Conservation (phyloP, 441 rosid species). For the Brassica hybrid region DNA sequence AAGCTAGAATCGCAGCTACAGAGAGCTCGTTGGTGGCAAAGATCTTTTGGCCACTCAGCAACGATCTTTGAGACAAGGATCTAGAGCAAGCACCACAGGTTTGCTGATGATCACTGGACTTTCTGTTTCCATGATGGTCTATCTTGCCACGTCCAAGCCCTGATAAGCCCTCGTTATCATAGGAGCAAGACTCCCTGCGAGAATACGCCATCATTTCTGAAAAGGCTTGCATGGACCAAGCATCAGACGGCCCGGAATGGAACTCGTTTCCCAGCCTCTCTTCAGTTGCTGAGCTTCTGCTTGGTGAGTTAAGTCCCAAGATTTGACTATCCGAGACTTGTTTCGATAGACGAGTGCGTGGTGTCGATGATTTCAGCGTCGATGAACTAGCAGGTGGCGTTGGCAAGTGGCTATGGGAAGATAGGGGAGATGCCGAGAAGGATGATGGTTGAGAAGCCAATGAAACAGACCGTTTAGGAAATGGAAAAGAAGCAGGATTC, state of each 20-base stretch:
- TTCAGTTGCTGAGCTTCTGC: conserved; percentile 51
- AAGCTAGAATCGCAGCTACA: conserved; percentile 68
- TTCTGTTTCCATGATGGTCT: conserved; percentile 46
- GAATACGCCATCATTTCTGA: conserved; percentile 77
- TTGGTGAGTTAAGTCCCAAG: conserved; percentile 57
- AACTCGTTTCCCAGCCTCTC: conserved; percentile 60
- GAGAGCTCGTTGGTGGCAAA: conserved; percentile 61
- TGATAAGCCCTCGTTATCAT: conserved; percentile 54
- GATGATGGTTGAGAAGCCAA: conserved; percentile 75
- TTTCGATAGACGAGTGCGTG: conserved; percentile 43
- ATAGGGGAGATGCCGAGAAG: conserved; percentile 50
- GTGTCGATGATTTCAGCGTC: conserved; percentile 50
- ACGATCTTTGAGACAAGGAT: conserved; percentile 65
- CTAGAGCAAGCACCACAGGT: conserved; percentile 84
- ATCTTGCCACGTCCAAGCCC: conserved; percentile 50
- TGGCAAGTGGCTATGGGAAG: conserved; percentile 54
- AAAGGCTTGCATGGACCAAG: conserved; percentile 80
- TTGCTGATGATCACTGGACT: conserved; percentile 58
- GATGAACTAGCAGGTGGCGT: conserved; percentile 49
- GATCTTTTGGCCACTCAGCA: conserved; percentile 75
- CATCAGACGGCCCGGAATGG: conserved; percentile 67
- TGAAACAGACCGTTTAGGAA: conserved; percentile 53
- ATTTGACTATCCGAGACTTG: conserved; percentile 53
- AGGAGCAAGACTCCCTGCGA: conserved; percentile 66
- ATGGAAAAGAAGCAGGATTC: conserved; percentile 48